Base-by-base conservation (phyloP, 192 early-diverging fungal species). In the Phycomyces blakesleeanus region DNA sequence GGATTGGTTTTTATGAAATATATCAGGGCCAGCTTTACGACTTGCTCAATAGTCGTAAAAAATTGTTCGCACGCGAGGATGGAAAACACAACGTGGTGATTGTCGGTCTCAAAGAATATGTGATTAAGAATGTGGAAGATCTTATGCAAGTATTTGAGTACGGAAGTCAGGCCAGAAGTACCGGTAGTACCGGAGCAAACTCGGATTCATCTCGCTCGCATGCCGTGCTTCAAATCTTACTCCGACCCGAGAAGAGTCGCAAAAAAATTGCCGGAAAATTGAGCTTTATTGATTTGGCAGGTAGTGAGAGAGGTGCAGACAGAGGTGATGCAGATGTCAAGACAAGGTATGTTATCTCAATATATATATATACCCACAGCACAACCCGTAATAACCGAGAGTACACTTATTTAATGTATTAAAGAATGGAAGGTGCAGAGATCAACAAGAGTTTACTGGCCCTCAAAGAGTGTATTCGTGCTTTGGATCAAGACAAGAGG, bases 401-500 rank as follows among this genome's bases (percentile, higher is more conserved):
- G n/a, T n/a, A n/a, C n/a, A n/a, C n/a, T n/a, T n/a, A n/a, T n/a
- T n/a, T n/a, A n/a, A n/a, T n/a, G n/a, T n/a, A n/a, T n/a, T n/a
- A 34, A 34, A 47, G 93, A 69, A 95, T 95, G 95, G 97, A 99
- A 70, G 97, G 96, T 14, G 92, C 96, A 0, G 96, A 99, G 78
- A 99, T 99, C 80, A 99, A 99, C 82, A 98, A 98, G 76, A 94
- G 93, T 71, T 79, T 99, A 64, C 77, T 99, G 57, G 97, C 97
- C 0, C 75, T 99, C 62, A 98, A 99, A 73, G 96, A 98, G 68
- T 98, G 96, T 65, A 99, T 99, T 75, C 89, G 96, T 55, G 95
- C 97, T 1, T 73, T 98, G 41, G 97, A 98, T 68, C 88, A 94
- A 67, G 91, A 91, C 63, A 96, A 94, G 61, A 89, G 86, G 51